Evolutionary conservation across 768 basidiomycete species (phyloP).

Genomic region (Mycena alexandri): DNA sequence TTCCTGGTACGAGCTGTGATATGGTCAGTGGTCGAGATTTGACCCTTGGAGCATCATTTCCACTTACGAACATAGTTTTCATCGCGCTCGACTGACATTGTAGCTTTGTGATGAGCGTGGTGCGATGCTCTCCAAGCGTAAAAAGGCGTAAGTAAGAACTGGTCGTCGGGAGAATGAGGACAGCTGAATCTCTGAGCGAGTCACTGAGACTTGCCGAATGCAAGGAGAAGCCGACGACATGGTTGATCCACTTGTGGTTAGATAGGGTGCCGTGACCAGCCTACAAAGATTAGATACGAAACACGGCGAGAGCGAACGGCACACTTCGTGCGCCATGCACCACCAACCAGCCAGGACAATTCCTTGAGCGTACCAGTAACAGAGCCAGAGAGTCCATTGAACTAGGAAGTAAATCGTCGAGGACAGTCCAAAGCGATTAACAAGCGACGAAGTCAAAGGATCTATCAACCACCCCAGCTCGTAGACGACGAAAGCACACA

Average conservation of each 20-base stretch:
- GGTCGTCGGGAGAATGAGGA: not conserved
- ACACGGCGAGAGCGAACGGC: not conserved
- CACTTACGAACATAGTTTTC: constrained; percentile 71
- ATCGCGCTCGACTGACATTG: constrained; percentile 73
- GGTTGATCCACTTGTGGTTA: not conserved
- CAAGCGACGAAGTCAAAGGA: constrained; percentile 14
- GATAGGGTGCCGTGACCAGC: constrained; percentile 58
- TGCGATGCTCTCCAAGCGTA: constrained; percentile 53
- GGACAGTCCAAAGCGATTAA: not conserved
- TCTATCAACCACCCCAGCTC: constrained; percentile 54
- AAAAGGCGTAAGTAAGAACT: constrained; percentile 12
- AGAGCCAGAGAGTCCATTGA: constrained; percentile 49
- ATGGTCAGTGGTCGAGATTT: not conserved
- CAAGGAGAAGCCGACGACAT: constrained; percentile 6
- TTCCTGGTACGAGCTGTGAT: constrained; percentile 51
- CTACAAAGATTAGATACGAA: constrained; percentile 6
- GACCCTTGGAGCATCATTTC: too few relatives aligned
- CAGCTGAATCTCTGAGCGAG: not conserved
- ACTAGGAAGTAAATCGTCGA: constrained; percentile 27
- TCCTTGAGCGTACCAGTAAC: constrained; percentile 59
- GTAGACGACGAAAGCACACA: constrained; percentile 54
- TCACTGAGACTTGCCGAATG: not conserved
- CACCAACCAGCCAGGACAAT: constrained; percentile 58
- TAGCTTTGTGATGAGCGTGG: constrained; percentile 67
- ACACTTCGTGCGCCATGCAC: constrained; percentile 56